Evolutionary conservation across 257 asterid genomes (phyloP), one percentile per base, ranked within the genome.

Genomic region (Buddleja alternifolia): DNA sequence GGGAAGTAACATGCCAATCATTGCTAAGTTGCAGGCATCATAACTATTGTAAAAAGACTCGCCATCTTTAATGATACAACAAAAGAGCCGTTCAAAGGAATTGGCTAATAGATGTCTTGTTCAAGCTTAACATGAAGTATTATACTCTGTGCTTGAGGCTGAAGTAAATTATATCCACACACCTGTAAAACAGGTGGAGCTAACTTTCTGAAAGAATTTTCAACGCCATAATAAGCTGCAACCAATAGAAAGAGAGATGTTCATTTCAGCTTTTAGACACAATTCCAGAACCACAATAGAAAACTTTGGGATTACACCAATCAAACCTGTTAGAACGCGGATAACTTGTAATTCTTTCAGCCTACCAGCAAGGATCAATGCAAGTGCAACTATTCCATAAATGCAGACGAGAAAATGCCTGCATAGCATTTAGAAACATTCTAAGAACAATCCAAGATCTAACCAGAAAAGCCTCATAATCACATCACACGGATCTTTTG

Each of bases 391-490:
- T 48, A 88, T 71, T 70, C 97, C 99, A 72, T 94, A 94, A 4
- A 84, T 25, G 76, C 99, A 91, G 78, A 94, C 82, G 77, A 91
- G 81, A 10, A 89, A 89, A 83, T 94, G 99, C 99, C 99, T 90
- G 93, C 82, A 82, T 73, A 62, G 55, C 71, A 70, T 70, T 62
- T 32, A 63, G 46, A 41, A 67, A 53, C 58, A 29, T 55, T 14
- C 41, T 23, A 69, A 46, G 52, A 47, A 34, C 14, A 24, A 41
- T 57, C 20, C 40, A 61, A 20, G 62, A 39, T 24, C 44, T 12
- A 47, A 16, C 63, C 0, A 45, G 21, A 39, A 21, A 29, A 42
- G 24, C 32, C 10, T 32, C 21, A 36, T 41, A 56, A 63, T 20
- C 20, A 59, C 25, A 24, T 15, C 34, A 55, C 16, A 12, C n/a